These are phyloP conservation scores for Yamadazyma oceani DNA, from an alignment of 1,139 yeast genomes.

Conservation along the genomic window DNA sequence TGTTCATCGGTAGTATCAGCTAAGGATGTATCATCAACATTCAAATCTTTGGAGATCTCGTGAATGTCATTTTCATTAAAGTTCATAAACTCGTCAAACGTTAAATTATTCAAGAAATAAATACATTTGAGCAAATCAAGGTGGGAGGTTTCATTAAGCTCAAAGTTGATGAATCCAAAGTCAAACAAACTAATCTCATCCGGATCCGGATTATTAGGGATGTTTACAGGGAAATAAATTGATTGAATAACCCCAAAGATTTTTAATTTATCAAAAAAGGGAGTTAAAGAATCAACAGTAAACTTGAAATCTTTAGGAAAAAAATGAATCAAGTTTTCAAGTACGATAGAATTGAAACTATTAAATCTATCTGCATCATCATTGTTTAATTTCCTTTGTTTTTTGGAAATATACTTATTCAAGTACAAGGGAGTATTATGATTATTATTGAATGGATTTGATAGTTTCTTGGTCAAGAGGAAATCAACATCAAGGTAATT, in stretches of 20 bases:
- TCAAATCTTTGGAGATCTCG: constrained; percentile 16
- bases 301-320: constrained; percentile 20
- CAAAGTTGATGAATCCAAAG: constrained; percentile 35
- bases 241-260: constrained; percentile 43
- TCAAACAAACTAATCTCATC: constrained; percentile 21
- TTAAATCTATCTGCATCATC: constrained; percentile 20
- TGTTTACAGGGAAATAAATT: constrained; percentile 39
- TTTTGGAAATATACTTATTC: constrained; percentile 29
- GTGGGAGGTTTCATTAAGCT: constrained; percentile 16
- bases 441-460: constrained; percentile 36
- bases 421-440: constrained; percentile 24
- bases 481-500: constrained; percentile 40
- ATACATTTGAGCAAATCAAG: constrained; percentile 29
- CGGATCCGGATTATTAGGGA: constrained; percentile 14
- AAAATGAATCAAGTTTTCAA: constrained; percentile 44
- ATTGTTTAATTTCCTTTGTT: constrained; percentile 22
- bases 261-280: constrained; percentile 32
- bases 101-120: constrained; percentile 30
- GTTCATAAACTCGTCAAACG: constrained; percentile 25
- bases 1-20: constrained; percentile 23
- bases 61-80: constrained; percentile 19
- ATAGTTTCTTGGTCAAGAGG: constrained; percentile 20
- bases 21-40: too few species aligned
- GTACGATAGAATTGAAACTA: constrained; percentile 37
- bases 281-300: constrained; percentile 19